Percentiles rank a stretch among this genome's conserved stretches.
These are phyloP conservation scores for Chlamydomonas sphaeroides DNA, from an alignment of 139 green algal genomes.

Conservation along the genomic window DNA sequence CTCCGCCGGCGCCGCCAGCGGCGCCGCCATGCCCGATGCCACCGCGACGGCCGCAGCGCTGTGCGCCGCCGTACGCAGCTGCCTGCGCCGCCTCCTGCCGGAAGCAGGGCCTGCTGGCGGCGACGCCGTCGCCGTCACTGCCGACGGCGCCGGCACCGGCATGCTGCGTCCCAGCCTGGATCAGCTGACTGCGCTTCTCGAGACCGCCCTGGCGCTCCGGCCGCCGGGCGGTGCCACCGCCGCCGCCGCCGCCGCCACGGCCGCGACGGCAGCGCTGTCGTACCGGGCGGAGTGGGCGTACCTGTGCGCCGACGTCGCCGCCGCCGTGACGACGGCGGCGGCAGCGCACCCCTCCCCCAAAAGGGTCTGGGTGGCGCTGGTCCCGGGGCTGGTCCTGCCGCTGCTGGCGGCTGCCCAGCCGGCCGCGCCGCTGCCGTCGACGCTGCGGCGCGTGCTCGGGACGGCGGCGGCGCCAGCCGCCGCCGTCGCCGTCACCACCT, in stretches of 20 bases:
- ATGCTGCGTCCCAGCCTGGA: conserved; percentile 17
- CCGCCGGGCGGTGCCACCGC: background rate
- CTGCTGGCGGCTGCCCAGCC: conserved; percentile 20
- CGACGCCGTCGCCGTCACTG: too few species aligned
- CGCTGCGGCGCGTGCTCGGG: conserved; percentile 3
- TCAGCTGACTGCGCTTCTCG: conserved; percentile 7
- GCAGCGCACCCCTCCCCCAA: conserved; percentile 7
- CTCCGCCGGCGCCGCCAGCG: background rate
- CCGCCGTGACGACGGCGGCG: background rate
- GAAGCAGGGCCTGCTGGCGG: too few species aligned
- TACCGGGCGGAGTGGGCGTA: background rate
- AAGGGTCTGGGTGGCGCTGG: conserved; percentile 34
- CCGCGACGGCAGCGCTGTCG: background rate
- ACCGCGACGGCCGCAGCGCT: too few species aligned
- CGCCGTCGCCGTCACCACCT: background rate
- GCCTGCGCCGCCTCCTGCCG: background rate
- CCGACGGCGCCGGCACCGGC: background rate
- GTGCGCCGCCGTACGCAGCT: background rate
- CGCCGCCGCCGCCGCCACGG: too few species aligned
- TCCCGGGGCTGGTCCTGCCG: conserved; percentile 14
- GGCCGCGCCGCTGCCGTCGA: background rate
- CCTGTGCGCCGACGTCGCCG: background rate
- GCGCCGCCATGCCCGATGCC: too few species aligned
- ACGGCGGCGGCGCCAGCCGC: background rate
- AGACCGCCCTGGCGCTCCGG: background rate